Evolutionary conservation across 805 yeast species (phyloP).

Genomic region (Saturnispora kantuleensis): DNA sequence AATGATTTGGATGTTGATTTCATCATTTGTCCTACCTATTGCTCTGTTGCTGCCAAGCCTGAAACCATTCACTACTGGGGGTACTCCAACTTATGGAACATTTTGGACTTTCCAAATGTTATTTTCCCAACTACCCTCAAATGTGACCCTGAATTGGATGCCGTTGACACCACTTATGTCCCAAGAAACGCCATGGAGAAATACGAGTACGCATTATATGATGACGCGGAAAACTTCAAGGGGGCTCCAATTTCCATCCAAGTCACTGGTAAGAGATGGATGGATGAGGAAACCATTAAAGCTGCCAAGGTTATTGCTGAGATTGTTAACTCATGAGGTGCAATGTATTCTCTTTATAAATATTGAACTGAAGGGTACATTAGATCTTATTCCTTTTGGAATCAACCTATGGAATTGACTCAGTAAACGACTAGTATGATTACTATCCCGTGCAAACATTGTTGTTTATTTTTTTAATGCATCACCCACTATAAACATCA

Average conservation of each 20-base stretch:
- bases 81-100: constrained; percentile 58
- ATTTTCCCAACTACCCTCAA: constrained; percentile 46
- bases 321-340: constrained; percentile 17
- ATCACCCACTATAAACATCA: no score
- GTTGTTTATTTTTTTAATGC: no score
- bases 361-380: no score
- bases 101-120: constrained; percentile 58
- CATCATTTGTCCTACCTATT: constrained; percentile 52
- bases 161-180: constrained; percentile 26
- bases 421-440: no score
- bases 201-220: constrained; percentile 26
- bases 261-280: constrained; percentile 40
- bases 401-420: no score
- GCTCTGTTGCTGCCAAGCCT: constrained; percentile 57
- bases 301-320: constrained; percentile 33
- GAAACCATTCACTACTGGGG: constrained; percentile 58
- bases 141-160: constrained; percentile 42
- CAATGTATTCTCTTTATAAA: background rate
- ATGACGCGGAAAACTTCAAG: constrained; percentile 28
- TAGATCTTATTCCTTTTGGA: background rate
- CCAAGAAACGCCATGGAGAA: constrained; percentile 33
- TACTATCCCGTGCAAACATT: no score
- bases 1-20: constrained; percentile 45
- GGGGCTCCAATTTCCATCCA: constrained; percentile 44
- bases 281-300: constrained; percentile 39